phyloP scores from a whole-genome alignment of 164 flowering plant genomes.

The Cinnamomum chago region DNA sequence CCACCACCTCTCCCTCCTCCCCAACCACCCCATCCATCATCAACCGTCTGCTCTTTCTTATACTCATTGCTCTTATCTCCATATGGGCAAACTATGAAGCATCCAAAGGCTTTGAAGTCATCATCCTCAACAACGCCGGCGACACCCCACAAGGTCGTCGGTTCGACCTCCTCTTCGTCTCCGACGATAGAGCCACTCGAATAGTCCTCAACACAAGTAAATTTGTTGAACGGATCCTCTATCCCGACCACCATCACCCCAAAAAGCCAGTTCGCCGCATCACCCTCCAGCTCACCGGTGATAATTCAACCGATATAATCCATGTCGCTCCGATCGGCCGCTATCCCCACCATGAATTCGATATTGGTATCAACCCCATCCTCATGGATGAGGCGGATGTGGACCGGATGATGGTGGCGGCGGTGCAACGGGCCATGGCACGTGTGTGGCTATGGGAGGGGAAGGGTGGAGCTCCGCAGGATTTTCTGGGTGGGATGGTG shows the following conservation, averaged over 20 bases:
- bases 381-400: conserved; percentile 23
- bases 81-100: conserved; percentile 55
- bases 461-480: conserved; percentile 22
- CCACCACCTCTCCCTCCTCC: background rate
- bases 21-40: conserved; percentile 8
- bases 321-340: background rate
- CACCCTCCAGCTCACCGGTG: conserved; percentile 23
- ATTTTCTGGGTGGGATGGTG: conserved; percentile 41
- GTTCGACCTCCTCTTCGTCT: conserved; percentile 40
- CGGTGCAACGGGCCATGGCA: conserved; percentile 39
- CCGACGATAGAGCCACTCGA: conserved; percentile 47
- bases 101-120: conserved; percentile 48
- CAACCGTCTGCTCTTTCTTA: conserved; percentile 26
- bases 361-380: conserved; percentile 22
- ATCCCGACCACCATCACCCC: conserved; percentile 11
- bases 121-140: conserved; percentile 30
- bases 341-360: conserved; percentile 11
- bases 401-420: conserved; percentile 17
- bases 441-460: conserved; percentile 45
- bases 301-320: conserved; percentile 10
- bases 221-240: conserved; percentile 35
- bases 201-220: conserved; percentile 30
- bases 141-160: conserved; percentile 25
- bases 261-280: conserved; percentile 32
- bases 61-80: conserved; percentile 29